Base-by-base conservation (phyloP, 331 rosid species). In the Rosa hybrid region DNA sequence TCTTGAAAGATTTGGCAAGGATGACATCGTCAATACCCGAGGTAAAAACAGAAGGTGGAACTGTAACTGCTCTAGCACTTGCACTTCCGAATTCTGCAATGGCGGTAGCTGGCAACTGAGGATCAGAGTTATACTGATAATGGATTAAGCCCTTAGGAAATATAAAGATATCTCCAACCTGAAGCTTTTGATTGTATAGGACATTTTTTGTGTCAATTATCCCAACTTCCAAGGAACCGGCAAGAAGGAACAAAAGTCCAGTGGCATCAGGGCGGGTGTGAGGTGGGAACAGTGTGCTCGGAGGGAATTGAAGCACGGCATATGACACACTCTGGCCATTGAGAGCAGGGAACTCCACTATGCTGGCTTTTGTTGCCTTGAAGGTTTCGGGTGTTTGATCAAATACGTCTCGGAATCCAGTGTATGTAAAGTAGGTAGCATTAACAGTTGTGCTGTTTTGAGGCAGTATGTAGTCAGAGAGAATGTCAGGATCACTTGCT, bases 261-360 rank as follows among this genome's bases (percentile, higher is more conserved):
- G 72, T 39, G 0, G 76, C 41, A 48, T 48, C 78, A 1, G 67
- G 73, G 20, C 17, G 67, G 3, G 72, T 59, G 51, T 80, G 83
- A 41, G 69, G 75, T 1, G 80, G 80, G 27, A 42, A 54, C n/a
- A 56, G 70, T 4, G 65, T 5, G 4, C 49, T 69, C 7, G 70
- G 71, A 1, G 84, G 80, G 25, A 25, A 75, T 18, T 81, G 64
- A 7, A 67, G 76, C 16, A 56, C 69, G 0, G 76, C 71, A 0
- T n/a, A 17, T 14, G 84, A 75, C 6, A 74, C 63, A 13, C 80
- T 81, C 27, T 67, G 60, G 18, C 71, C 84, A 18, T 53, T 30
- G 3, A 81, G 80, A 68, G 80, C 76, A 3, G 84, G 71, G 44
- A 75, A 54, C 41, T 81, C 80, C 5, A 45, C 51, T 51, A 74